Evolutionary conservation across 345 rosid species (phyloP).

Genomic region (Hypericum perforatum): DNA sequence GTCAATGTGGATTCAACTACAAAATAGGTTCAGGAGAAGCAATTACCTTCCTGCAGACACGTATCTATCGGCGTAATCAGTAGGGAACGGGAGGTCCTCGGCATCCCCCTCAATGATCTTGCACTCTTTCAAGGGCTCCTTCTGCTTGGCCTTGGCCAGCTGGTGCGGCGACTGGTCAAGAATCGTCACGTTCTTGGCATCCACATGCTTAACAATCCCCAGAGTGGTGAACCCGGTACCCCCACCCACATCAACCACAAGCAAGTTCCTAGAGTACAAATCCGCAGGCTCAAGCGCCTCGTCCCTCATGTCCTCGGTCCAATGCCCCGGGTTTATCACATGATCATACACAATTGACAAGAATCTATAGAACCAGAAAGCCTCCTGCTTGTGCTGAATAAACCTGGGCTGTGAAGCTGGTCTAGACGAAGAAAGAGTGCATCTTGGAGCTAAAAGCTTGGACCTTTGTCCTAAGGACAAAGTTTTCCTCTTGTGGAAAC

Average conservation of each 20-base stretch:
- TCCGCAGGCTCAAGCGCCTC: slow-evolving; percentile 97
- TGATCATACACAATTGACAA: slow-evolving; percentile 92
- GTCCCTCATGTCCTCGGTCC: slow-evolving; percentile 98
- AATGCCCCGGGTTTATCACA: slow-evolving; percentile 80
- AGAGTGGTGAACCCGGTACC: slow-evolving; percentile 97
- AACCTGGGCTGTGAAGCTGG: slow-evolving; percentile 94
- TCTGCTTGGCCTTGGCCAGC: slow-evolving; percentile 89
- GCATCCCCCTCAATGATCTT: slow-evolving; percentile 93
- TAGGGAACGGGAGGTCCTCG: slow-evolving; percentile 75
- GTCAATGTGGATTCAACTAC: neutral
- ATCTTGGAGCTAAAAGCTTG: slow-evolving; percentile 32
- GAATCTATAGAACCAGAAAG: slow-evolving; percentile 97
- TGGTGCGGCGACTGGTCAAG: slow-evolving; percentile 99
- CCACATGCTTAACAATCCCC: slow-evolving; percentile 91
- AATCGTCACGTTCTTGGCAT: slow-evolving; percentile 89
- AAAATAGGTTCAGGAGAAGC: slow-evolving; percentile 2
- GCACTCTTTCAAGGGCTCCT: slow-evolving; percentile 93
- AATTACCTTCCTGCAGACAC: slow-evolving; percentile 90
- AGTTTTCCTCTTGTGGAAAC: slow-evolving; percentile 22
- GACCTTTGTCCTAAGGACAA: slow-evolving; percentile 20
- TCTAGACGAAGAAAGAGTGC: slow-evolving; percentile 66
- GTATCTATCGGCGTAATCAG: slow-evolving; percentile 94
- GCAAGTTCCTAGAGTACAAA: slow-evolving; percentile 52
- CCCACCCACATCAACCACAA: slow-evolving; percentile 97
- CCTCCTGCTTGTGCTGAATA: slow-evolving; percentile 96